Evolutionary conservation across 202 grass and related monocot species (phyloP), one percentile per base, ranked within the genome.

Genomic region (Schoenoplectus triqueter): DNA sequence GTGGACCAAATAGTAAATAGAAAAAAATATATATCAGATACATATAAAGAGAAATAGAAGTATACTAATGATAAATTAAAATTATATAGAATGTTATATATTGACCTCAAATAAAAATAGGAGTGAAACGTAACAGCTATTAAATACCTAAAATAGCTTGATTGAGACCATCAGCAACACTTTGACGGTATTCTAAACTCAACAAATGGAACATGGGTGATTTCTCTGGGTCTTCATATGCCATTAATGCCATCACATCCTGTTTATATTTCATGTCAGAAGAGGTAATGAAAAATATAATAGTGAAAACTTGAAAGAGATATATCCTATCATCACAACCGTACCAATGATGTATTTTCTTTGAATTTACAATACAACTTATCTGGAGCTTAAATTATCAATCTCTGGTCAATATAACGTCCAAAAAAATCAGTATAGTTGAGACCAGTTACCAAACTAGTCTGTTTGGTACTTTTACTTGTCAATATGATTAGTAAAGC

Each of bases 201-300:
- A 99, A 85, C 82, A 95, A 88, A 94, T 94, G 80, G 84, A 99
- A 99, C 93, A 99, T 99, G 44, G 97, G 97, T 85, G 97, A 96
- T 85, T 92, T 99, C 86, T 99, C 93, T 66, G 97, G 97, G 48
- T 99, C 97, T 68, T 91, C 87, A 80, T 99, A 99, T 70, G 97
- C 93, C 84, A 99, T 82, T 18, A 99, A 91, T 44, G 97, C 92
- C 86, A 96, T 89, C 71, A 99, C 90, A 80, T 96, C 97, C 97
- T 99, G 21, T 70, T 80, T 67, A 71, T 66, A 61, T 83, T 71
- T 69, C 64, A 79, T 1, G 9, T 61, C 61, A 78, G 7, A 45
- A 42, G 52, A 61, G 15, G 7, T 44, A 60, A 31, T 61, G 39
- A 4, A 76, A n/a, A 78, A 79, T 61, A 19, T 19, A 13, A 55